Evolutionary conservation across 352 stramenopile species (phyloP).

Genomic region (Pythium phragmiticola): DNA sequence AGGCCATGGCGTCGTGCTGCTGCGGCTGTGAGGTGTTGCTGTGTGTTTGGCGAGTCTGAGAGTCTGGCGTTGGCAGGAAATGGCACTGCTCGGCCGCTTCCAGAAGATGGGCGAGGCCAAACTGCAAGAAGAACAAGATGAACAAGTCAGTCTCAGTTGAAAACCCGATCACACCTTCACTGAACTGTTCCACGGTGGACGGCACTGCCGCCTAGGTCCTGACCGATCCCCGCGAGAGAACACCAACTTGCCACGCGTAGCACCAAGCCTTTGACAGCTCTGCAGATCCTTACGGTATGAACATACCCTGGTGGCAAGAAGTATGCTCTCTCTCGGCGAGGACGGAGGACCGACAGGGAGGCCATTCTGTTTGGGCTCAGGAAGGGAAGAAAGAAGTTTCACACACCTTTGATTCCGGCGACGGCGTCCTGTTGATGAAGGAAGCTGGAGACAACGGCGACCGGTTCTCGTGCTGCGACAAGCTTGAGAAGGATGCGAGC

Average conservation of each 20-base stretch:
- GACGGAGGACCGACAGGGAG: no score
- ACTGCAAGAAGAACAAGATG: conserved; percentile 27
- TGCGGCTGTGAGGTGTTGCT: conserved; percentile 7
- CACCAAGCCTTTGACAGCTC: background rate
- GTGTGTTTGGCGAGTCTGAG: conserved; percentile 1
- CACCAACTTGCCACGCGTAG: background rate
- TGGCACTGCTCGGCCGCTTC: conserved; percentile 58
- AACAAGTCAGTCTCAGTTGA: conserved; percentile 26
- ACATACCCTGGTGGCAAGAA: no score
- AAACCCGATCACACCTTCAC: background rate
- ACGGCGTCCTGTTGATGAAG: conserved; percentile 1
- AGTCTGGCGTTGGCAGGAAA: conserved; percentile 10
- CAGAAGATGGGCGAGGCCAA: conserved; percentile 54
- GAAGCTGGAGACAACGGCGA: conserved; percentile 22
- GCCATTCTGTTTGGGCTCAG: background rate
- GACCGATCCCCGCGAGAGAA: conserved; percentile 9
- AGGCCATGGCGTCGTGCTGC: conserved; percentile 7
- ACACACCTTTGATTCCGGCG: conserved; percentile 21
- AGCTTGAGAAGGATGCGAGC: conserved; percentile 1
- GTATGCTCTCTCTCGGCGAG: no score
- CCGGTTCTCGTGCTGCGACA: conserved; percentile 1
- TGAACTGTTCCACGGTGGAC: no score
- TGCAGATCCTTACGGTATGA: background rate
- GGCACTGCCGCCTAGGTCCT: no score
- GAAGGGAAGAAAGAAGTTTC: background rate